Conservation (phyloP, 1,139 yeast species). For the Yamadazyma conglobata region DNA sequence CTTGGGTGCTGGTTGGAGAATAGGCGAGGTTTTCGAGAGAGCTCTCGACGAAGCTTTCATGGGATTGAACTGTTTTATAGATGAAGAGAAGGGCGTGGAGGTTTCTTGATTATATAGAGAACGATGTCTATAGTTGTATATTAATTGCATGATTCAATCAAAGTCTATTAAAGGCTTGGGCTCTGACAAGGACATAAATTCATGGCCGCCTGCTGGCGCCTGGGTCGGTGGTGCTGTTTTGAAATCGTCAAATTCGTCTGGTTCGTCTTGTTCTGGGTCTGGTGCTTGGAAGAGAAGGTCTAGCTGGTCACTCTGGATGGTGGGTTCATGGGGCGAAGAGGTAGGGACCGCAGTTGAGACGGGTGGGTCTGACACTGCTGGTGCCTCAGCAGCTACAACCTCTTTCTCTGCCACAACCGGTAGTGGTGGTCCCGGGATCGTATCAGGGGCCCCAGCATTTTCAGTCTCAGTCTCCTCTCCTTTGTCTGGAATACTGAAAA, state of each 20-base stretch:
- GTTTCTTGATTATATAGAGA: too few relatives aligned
- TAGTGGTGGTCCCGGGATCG: too few relatives aligned
- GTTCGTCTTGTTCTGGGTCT: slow-evolving; percentile 6
- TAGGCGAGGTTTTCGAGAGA: slow-evolving; percentile 66
- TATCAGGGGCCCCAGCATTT: too few relatives aligned
- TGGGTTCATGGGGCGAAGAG: neutral
- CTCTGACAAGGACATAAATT: slow-evolving; percentile 14
- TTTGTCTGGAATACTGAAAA: slow-evolving; percentile 2
- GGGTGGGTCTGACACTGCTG: too few relatives aligned
- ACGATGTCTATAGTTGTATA: neutral
- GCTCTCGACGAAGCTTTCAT: slow-evolving; percentile 85
- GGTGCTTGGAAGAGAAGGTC: neutral
- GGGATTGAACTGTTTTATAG: slow-evolving; percentile 81
- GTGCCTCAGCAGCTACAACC: neutral
- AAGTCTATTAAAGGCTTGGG: slow-evolving; percentile 15
- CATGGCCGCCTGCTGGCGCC: slow-evolving; percentile 10
- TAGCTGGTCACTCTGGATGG: neutral
- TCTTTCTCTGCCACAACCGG: too few relatives aligned
- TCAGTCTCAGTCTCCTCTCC: neutral
- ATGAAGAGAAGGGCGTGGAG: slow-evolving; percentile 53
- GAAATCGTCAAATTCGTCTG: slow-evolving; percentile 20
- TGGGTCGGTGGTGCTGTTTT: slow-evolving; percentile 16
- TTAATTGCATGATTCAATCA: slow-evolving; percentile 1
- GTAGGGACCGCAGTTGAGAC: too few relatives aligned
- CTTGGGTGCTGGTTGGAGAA: slow-evolving; percentile 82